Evolutionary conservation across 495 filamentous ascomycete genomes (phyloP), one percentile per base, ranked within the genome.

Genomic region (Penicillium chermesinum): DNA sequence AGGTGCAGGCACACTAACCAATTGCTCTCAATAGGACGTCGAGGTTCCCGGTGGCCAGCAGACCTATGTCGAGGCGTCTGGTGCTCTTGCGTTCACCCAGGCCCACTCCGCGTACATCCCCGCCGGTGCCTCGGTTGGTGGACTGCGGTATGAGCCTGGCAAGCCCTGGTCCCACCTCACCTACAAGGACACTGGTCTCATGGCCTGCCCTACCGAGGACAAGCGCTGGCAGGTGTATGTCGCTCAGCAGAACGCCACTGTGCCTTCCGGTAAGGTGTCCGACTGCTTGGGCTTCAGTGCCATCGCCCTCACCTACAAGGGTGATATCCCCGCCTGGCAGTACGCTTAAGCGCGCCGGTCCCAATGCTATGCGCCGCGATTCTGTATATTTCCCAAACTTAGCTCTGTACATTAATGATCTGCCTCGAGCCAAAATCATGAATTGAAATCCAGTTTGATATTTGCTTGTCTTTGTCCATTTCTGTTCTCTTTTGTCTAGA

Each of bases 31-130:
- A 17, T 47, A 66, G 71, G 56, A 72, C 52, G 75, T 78, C 47
- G 57, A 67, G 38, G 83, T 87, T 20, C 82, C 85, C 14, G 84
- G 83, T 37, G 83, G 85, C 17, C 83, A 87, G 55, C 65, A 67
- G 47, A 73, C 81, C 64, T 89, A 85, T 62, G 69, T 87, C 27
- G 62, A 55, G 14, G 66, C 75, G 3, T 58, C 67, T 19, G 84
- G 84, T 41, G 69, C 75, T 20, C 62, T 88, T 27, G 65, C 60
- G 44, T 86, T 79, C 72, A 83, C 81, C 2, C 67, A 64, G 36
- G 75, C 83, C 1, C 83, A 87, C 66, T 81, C 77, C 5, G 73
- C 71, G 14, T 70, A 57, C 53, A 75, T 80, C 16, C 83, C 83
- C 0, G 30, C 66, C 0, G 82, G 80, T 8, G 75, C 79, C 39